Base-by-base conservation (phyloP, 306 rosid species). In the Medicago lupulina region DNA sequence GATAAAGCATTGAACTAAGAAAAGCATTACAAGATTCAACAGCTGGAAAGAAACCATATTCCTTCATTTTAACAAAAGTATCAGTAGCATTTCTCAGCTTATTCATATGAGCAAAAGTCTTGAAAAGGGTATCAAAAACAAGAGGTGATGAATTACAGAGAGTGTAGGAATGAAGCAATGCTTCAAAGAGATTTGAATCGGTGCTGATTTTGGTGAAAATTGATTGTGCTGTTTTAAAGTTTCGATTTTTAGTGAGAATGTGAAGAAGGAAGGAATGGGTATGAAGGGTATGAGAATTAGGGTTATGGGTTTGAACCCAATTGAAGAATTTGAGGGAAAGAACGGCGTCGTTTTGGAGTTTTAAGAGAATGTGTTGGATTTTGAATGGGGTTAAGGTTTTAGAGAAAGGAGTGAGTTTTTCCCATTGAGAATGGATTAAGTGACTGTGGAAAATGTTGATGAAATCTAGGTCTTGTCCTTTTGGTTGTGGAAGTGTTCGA, bases 81-180 rank as follows among this genome's bases (percentile, higher is more conserved):
- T 88, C 82, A 12, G 92, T 86, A 47, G 93, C 93, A 44, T 71
- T 49, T 69, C 97, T 83, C 12, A 87, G 80, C 73, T 86, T 93
- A 72, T 81, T 87, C 89, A 86, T 31, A 43, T 86, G 94, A 0
- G 96, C 96, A 60, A 76, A 82, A n/a, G 95, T 87, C 81, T 87
- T 92, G 91, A 92, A 94, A 60, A 94, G 90, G 4, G 83, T 49
- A 54, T 94, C 96, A 67, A 92, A 94, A 65, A 89, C 92, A 53
- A 67, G 50, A 3, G 93, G 88, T 2, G 98, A 88, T 6, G 96
- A 92, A 83, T 85, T 70, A 68, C 95, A 91, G 2, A 83, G 14
- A 54, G 87, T 82, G 12, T 87, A 90, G 3, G 95, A 83, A 80
- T 81, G 76, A 44, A 92, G 38, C 15, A 94, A 61, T 0, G 87